Evolutionary conservation across 352 stramenopile species (phyloP).

Genomic region (Peronospora farinosa): DNA sequence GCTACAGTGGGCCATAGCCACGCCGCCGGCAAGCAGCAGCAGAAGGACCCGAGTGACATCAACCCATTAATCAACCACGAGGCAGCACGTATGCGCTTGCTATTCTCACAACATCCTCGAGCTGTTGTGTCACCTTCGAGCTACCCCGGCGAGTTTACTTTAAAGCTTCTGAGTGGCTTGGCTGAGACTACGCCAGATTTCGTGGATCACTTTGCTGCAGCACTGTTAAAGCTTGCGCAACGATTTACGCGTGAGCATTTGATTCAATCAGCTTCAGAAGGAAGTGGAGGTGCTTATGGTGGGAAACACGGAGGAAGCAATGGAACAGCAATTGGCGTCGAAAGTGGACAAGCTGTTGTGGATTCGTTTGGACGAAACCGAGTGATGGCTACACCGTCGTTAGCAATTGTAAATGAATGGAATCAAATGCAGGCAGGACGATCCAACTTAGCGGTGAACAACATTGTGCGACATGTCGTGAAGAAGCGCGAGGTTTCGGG

Average conservation of each 20-base stretch:
- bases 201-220: slow-evolving; percentile 69
- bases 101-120: slow-evolving; percentile 45
- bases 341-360: slow-evolving; percentile 40
- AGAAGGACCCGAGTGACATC: slow-evolving; percentile 34
- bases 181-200: slow-evolving; percentile 57
- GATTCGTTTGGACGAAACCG: slow-evolving; percentile 76
- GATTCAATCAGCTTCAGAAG: slow-evolving; percentile 38
- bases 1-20: slow-evolving; percentile 9
- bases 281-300: slow-evolving; percentile 11
- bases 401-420: slow-evolving; percentile 83
- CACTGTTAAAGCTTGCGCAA: slow-evolving; percentile 77
- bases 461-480: slow-evolving; percentile 58
- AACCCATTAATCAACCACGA: slow-evolving; percentile 54
- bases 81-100: slow-evolving; percentile 42
- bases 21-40: slow-evolving; percentile 29
- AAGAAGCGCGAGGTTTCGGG: slow-evolving; percentile 51
- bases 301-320: slow-evolving; percentile 27
- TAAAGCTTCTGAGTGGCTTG: slow-evolving; percentile 62
- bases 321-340: slow-evolving; percentile 24
- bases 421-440: slow-evolving; percentile 60
- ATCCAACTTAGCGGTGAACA: slow-evolving; percentile 78
- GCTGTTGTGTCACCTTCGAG: slow-evolving; percentile 35
- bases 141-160: slow-evolving; percentile 61
- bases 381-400: slow-evolving; percentile 83
- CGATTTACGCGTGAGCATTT: slow-evolving; percentile 82